Evolutionary conservation across 306 rosid genomes (phyloP).

Genomic region (Dalbergia cochinchinensis): DNA sequence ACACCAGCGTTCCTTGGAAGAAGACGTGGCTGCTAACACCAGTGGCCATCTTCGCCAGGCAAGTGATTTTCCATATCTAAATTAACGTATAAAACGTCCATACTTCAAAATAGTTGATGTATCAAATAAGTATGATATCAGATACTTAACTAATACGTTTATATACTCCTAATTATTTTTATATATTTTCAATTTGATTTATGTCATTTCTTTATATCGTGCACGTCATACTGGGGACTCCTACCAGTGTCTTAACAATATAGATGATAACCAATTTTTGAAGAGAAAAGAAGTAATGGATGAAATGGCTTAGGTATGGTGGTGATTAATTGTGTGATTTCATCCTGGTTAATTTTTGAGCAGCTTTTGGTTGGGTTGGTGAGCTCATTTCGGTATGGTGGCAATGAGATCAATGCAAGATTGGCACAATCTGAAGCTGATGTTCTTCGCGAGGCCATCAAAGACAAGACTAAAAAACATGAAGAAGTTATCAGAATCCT

Average conservation of each 20-base stretch:
- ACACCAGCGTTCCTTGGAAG: slow-evolving; percentile 80
- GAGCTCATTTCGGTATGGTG: slow-evolving; percentile 62
- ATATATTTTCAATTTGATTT: no score
- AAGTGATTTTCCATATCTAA: slow-evolving; percentile 5
- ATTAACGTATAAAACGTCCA: no score
- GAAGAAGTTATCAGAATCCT: slow-evolving; percentile 81
- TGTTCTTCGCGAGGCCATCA: slow-evolving; percentile 69
- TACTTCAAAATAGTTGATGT: no score
- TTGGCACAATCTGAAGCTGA: slow-evolving; percentile 73
- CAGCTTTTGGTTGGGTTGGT: slow-evolving; percentile 79
- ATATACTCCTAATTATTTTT: no score
- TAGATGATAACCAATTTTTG: no score
- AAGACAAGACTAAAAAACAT: slow-evolving; percentile 51
- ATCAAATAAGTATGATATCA: no score
- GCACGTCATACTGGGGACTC: no score
- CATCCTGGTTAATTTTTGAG: slow-evolving; percentile 11
- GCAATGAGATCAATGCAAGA: slow-evolving; percentile 55
- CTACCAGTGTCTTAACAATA: no score
- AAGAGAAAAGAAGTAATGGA: no score
- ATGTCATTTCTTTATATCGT: no score
- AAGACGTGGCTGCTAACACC: slow-evolving; percentile 76
- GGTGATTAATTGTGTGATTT: background rate
- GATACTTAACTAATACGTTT: no score
- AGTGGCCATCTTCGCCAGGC: slow-evolving; percentile 76
- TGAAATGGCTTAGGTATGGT: background rate